Evolutionary conservation across 2,329 filamentous ascomycete genomes (phyloP).

Genomic region (Sporothrix pallida): DNA sequence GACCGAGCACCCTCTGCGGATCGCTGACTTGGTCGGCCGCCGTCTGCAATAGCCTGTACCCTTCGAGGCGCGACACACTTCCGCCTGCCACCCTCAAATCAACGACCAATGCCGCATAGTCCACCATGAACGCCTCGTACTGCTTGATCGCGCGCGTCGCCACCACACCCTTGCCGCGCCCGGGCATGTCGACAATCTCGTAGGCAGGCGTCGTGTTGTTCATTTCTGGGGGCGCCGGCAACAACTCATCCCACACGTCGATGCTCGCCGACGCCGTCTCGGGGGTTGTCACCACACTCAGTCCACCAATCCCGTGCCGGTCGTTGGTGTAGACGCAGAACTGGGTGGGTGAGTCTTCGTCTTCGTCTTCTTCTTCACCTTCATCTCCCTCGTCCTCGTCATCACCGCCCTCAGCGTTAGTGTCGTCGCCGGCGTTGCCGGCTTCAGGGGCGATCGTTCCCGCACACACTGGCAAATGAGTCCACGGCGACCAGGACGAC

Average conservation of each 20-base stretch:
- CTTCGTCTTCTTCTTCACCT: background rate
- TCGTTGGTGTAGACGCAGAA: constrained; percentile 45
- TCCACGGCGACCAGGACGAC: constrained; percentile 41
- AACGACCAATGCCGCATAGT: constrained; percentile 45
- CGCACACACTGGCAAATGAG: constrained; percentile 41
- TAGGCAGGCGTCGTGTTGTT: constrained; percentile 36
- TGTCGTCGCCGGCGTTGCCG: background rate
- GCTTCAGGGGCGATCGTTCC: background rate
- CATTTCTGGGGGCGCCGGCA: background rate
- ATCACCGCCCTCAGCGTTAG: background rate
- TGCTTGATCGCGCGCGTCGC: constrained; percentile 44
- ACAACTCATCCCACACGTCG: constrained; percentile 42
- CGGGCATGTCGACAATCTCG: constrained; percentile 43
- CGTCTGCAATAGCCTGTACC: constrained; percentile 43
- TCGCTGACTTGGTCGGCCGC: constrained; percentile 43
- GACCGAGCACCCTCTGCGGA: constrained; percentile 40
- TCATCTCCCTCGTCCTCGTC: background rate
- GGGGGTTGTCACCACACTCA: constrained; percentile 47
- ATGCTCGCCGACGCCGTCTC: constrained; percentile 44
- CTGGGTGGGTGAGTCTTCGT: constrained; percentile 13
- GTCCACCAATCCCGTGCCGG: constrained; percentile 41
- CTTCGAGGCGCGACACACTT: constrained; percentile 40
- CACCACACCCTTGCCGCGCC: constrained; percentile 46
- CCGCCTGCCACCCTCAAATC: constrained; percentile 43
- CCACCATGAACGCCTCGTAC: constrained; percentile 47